These are phyloP conservation scores for Neurospora sp. DNA, from an alignment of 495 filamentous ascomycete genomes.

Conservation along the genomic window DNA sequence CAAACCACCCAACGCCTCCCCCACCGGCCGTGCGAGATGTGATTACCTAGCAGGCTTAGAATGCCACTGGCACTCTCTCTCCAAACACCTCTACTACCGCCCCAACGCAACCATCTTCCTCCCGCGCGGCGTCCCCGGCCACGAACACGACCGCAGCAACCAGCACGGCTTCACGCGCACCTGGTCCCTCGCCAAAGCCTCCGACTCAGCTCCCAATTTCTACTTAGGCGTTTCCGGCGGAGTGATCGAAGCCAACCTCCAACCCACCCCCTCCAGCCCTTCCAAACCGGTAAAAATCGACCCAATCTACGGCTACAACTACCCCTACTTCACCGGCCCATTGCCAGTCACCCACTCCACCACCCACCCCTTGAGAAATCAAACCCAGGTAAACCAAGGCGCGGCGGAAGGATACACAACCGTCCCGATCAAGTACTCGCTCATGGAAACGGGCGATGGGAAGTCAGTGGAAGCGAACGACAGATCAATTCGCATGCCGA, in stretches of 20 bases:
- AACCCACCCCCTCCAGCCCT: slow-evolving; percentile 4
- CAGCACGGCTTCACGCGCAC: slow-evolving; percentile 15
- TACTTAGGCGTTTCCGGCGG: slow-evolving; percentile 32
- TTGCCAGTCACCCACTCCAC: slow-evolving; percentile 11
- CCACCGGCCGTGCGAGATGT: slow-evolving; percentile 11
- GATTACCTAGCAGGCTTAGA: slow-evolving; percentile 13
- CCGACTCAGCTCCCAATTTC: slow-evolving; percentile 31
- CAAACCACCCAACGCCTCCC: slow-evolving; percentile 9
- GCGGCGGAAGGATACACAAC: slow-evolving; percentile 7
- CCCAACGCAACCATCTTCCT: slow-evolving; percentile 36
- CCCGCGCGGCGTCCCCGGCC: slow-evolving; percentile 5
- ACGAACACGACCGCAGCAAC: neutral
- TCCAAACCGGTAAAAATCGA: neutral
- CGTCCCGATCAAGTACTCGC: slow-evolving; percentile 1
- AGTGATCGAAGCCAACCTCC: slow-evolving; percentile 26
- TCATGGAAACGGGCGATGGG: slow-evolving; percentile 25
- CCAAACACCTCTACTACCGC: slow-evolving; percentile 28
- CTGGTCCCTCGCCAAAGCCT: slow-evolving; percentile 32
- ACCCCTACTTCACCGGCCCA: neutral
- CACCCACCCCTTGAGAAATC: slow-evolving; percentile 8
- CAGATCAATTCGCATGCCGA: slow-evolving; percentile 13
- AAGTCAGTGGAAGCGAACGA: slow-evolving; percentile 12
- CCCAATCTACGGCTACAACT: neutral
- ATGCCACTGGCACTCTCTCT: slow-evolving; percentile 36
- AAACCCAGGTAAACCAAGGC: neutral